Conservation (phyloP, 148 eudicot genomes). For the Talinum fruticosum region DNA sequence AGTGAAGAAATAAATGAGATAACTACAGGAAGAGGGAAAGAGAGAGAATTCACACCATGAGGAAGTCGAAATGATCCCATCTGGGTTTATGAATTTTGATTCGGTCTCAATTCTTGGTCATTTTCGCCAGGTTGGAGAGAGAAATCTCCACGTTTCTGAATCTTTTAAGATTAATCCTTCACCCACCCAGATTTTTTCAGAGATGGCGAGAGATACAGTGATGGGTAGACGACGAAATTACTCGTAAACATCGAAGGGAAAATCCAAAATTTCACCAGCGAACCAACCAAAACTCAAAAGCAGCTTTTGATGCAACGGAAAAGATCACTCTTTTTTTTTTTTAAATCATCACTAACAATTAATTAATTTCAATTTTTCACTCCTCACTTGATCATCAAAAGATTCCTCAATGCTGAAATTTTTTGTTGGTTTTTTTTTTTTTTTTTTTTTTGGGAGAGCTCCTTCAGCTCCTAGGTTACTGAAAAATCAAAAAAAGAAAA, state of each 20-base stretch:
- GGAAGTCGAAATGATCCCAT: conserved; percentile 17
- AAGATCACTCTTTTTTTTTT: not conserved
- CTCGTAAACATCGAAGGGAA: conserved; percentile 11
- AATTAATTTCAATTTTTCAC: too few relatives aligned
- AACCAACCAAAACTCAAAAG: not conserved
- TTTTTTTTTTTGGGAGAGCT: too few relatives aligned
- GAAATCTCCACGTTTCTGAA: not conserved
- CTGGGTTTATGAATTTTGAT: conserved; percentile 13
- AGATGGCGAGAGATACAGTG: not conserved
- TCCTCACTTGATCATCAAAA: too few relatives aligned
- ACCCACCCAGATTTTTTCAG: not conserved
- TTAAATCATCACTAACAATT: too few relatives aligned
- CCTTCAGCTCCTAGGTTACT: too few relatives aligned
- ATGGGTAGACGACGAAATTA: conserved; percentile 12
- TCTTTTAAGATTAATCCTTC: too few relatives aligned
- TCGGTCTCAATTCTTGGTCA: not conserved
- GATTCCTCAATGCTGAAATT: too few relatives aligned
- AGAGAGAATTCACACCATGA: conserved; percentile 20
- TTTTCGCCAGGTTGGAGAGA: not conserved
- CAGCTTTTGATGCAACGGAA: too few relatives aligned
- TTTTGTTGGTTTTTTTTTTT: too few relatives aligned
- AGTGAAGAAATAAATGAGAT: too few relatives aligned
- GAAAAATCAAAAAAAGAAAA: too few relatives aligned
- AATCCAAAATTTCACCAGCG: not conserved
- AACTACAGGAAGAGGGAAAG: not conserved